Evolutionary conservation across 371 early-diverging fungal species (phyloP).

Genomic region (Mucor circinelloides): DNA sequence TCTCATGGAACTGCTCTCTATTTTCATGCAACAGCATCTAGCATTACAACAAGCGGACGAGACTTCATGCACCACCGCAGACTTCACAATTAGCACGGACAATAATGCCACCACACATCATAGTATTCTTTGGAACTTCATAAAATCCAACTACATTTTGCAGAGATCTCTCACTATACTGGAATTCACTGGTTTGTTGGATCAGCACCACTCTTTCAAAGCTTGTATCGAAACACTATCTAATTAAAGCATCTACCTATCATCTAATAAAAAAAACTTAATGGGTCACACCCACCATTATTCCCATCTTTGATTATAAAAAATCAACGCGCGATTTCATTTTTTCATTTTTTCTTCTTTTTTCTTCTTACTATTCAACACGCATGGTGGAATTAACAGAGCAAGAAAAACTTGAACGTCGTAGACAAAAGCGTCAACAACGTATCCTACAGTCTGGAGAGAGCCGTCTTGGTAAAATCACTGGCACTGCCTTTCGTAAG

Average conservation of each 20-base stretch:
- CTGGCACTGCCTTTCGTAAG: conserved; percentile 59
- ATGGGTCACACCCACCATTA: background rate
- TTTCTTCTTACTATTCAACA: background rate
- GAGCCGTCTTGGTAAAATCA: conserved; percentile 61
- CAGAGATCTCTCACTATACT: conserved; percentile 1
- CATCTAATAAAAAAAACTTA: background rate
- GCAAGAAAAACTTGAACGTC: conserved; percentile 59
- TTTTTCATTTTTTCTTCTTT: background rate
- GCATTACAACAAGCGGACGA: background rate
- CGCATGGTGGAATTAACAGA: conserved; percentile 47
- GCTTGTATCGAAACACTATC: background rate
- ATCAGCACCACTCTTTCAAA: conserved; percentile 5
- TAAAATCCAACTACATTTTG: conserved; percentile 9
- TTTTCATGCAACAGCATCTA: background rate
- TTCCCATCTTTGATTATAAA: background rate
- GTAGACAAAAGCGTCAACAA: conserved; percentile 64
- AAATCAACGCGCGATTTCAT: background rate
- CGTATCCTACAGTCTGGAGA: conserved; percentile 61
- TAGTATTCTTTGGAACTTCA: conserved; percentile 1
- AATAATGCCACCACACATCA: background rate
- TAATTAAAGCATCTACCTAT: background rate
- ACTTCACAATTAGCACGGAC: no score
- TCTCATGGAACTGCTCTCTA: conserved; percentile 1
- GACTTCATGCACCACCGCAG: background rate
- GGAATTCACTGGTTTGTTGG: conserved; percentile 7